Percentiles rank a stretch among this genome's conserved stretches.
Evolutionary conservation across 352 stramenopile species (phyloP).

Genomic region (Phytopythium ostracodes): DNA sequence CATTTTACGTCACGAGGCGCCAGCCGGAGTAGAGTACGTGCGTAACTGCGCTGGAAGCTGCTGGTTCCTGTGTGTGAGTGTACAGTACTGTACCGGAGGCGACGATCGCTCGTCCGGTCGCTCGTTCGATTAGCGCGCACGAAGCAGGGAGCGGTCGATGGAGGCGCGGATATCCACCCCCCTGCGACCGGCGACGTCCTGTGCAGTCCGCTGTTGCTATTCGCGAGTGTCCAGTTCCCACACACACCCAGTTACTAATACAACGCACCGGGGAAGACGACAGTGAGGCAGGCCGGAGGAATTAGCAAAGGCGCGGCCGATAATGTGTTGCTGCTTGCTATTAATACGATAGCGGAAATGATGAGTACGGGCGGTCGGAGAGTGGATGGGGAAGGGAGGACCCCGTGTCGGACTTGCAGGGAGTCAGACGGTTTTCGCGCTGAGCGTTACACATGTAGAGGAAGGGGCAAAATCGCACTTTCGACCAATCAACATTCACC

Average conservation of each 20-base stretch:
- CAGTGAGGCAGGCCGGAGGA: too few relatives aligned
- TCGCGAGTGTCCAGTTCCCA: neutral
- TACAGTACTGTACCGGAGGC: neutral
- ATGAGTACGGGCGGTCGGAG: neutral
- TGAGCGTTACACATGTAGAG: conserved; percentile 9
- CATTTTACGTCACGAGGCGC: too few relatives aligned
- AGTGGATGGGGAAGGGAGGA: too few relatives aligned
- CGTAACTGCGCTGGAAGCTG: too few relatives aligned
- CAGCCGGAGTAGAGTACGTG: too few relatives aligned
- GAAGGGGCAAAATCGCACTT: neutral
- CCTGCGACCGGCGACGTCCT: neutral
- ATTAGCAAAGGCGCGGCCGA: neutral
- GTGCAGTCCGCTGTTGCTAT: neutral
- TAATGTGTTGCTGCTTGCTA: too few relatives aligned
- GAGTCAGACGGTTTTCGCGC: conserved; percentile 4
- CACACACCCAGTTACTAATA: neutral
- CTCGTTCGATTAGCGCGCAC: neutral
- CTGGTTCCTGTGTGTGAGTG: too few relatives aligned
- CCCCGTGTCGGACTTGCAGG: neutral
- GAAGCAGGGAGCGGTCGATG: neutral
- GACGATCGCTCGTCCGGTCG: neutral
- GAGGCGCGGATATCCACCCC: too few relatives aligned
- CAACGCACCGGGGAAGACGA: neutral
- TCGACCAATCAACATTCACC: neutral
- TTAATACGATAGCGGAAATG: conserved; percentile 1